Evolutionary conservation across 352 stramenopile species (phyloP).

Genomic region (Pythium vanterpoolii): DNA sequence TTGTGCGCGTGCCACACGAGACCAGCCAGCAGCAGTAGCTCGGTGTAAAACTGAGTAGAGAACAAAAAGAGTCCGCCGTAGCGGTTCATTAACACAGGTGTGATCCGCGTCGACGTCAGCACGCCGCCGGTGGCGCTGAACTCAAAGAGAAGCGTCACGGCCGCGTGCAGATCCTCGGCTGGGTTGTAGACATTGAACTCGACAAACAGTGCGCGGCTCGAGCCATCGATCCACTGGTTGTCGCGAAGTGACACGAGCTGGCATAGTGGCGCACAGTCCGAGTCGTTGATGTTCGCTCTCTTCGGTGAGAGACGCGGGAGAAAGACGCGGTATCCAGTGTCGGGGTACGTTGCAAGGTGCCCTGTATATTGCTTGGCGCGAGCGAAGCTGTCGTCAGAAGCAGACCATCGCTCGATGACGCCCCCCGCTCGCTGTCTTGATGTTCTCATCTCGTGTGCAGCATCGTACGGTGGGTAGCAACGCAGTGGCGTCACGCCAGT

Average conservation of each 20-base stretch:
- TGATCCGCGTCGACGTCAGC: conserved; percentile 29
- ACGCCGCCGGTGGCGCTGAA: conserved; percentile 40
- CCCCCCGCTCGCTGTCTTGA: conserved; percentile 15
- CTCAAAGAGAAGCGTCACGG: conserved; percentile 54
- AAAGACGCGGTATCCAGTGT: conserved; percentile 23
- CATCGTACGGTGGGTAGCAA: conserved; percentile 42
- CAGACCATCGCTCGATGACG: conserved; percentile 32
- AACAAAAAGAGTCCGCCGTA: conserved; percentile 50
- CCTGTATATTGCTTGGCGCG: conserved; percentile 23
- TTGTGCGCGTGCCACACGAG: conserved; percentile 43
- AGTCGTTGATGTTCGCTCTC: background rate
- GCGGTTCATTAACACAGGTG: conserved; percentile 43
- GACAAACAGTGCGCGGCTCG: conserved; percentile 43
- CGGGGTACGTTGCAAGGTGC: conserved; percentile 36
- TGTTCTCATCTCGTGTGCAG: conserved; percentile 22
- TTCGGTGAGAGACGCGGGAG: conserved; percentile 13
- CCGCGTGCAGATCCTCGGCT: conserved; percentile 42
- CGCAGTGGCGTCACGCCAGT: background rate
- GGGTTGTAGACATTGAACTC: conserved; percentile 71
- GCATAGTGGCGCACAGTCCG: conserved; percentile 34
- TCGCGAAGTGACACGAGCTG: conserved; percentile 32
- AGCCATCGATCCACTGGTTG: conserved; percentile 50
- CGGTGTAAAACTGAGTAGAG: conserved; percentile 40
- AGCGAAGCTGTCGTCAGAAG: conserved; percentile 13
- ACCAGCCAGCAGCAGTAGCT: conserved; percentile 41